A percentile compares a stretch with the other conserved stretches of the same genome.
phyloP scores from a whole-genome alignment of 805 yeast species.

The Cyberlindnera nakhonratchasimensis region DNA sequence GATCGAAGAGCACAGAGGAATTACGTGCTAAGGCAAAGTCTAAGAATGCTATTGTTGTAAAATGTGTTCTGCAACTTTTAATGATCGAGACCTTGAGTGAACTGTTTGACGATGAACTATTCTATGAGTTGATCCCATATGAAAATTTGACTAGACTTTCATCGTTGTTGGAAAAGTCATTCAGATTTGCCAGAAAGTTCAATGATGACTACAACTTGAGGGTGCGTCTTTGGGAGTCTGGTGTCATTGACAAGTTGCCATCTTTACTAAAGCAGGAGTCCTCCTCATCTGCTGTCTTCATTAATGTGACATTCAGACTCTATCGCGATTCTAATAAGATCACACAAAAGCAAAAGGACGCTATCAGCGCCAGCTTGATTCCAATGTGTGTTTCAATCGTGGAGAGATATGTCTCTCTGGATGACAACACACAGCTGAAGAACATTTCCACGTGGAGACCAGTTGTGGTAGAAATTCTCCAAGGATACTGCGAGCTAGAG shows the following conservation, averaged over 20 bases:
- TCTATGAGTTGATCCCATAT: slow-evolving; percentile 69
- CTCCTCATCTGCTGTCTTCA: slow-evolving; percentile 81
- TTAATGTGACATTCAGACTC: slow-evolving; percentile 74
- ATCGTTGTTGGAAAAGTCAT: slow-evolving; percentile 59
- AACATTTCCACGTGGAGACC: slow-evolving; percentile 87
- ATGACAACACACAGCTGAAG: slow-evolving; percentile 71
- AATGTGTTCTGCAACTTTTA: slow-evolving; percentile 85
- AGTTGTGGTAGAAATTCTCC: slow-evolving; percentile 82
- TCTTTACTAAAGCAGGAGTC: slow-evolving; percentile 90
- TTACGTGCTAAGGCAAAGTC: slow-evolving; percentile 45
- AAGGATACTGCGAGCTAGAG: slow-evolving; percentile 76
- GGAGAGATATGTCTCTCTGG: slow-evolving; percentile 64
- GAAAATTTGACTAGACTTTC: slow-evolving; percentile 58
- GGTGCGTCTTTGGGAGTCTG: slow-evolving; percentile 86
- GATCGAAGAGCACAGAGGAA: slow-evolving; percentile 34
- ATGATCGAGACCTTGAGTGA: slow-evolving; percentile 86
- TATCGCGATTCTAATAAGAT: slow-evolving; percentile 63
- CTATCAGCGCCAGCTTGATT: slow-evolving; percentile 50
- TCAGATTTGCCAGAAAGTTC: slow-evolving; percentile 79
- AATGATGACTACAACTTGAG: slow-evolving; percentile 87
- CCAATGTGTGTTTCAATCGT: slow-evolving; percentile 73
- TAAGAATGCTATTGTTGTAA: slow-evolving; percentile 78
- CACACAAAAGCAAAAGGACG: slow-evolving; percentile 42
- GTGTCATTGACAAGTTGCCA: slow-evolving; percentile 88
- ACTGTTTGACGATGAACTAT: slow-evolving; percentile 64